Percentiles rank a stretch among this genome's conserved stretches.
phyloP scores from a whole-genome alignment of 306 rosid species.

The Abrus pulchellus region DNA sequence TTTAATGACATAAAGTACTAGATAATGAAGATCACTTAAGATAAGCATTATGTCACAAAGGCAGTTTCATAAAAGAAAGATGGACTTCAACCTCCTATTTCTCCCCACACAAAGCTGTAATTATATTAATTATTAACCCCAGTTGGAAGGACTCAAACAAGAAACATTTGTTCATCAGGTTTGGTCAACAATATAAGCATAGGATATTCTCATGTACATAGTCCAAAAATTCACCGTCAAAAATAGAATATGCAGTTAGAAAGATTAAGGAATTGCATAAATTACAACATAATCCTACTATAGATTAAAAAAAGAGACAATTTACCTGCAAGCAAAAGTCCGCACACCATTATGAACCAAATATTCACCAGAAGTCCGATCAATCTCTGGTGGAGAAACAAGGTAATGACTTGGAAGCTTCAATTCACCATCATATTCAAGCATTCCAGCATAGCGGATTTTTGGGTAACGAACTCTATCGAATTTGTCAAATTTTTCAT shows the following conservation, averaged over 20 bases:
- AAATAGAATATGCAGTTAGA: constrained; percentile 26
- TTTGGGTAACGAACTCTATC: constrained; percentile 91
- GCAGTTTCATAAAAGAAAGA: constrained; percentile 4
- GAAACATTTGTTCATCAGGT: background rate
- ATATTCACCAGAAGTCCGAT: constrained; percentile 99
- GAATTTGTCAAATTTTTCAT: constrained; percentile 86
- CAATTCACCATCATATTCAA: constrained; percentile 97
- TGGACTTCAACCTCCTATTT: constrained; percentile 8
- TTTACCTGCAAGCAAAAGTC: constrained; percentile 98
- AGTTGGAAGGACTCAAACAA: constrained; percentile 1
- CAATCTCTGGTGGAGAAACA: constrained; percentile 96
- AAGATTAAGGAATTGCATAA: constrained; percentile 17
- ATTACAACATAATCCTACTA: background rate
- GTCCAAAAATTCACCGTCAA: constrained; percentile 29
- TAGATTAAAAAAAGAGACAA: constrained; percentile 1
- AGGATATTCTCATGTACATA: background rate
- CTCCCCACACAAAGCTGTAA: background rate
- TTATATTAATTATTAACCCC: constrained; percentile 14
- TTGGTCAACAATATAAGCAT: constrained; percentile 8
- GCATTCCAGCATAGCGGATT: constrained; percentile 97
- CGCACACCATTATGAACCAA: constrained; percentile 81
- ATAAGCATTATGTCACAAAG: background rate
- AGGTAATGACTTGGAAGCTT: constrained; percentile 93
- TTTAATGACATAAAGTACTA: constrained; percentile 8
- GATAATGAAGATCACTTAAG: background rate